A percentile compares a stretch with the other conserved stretches of the same genome.
phyloP scores from a whole-genome alignment of 768 basidiomycete species.

The Trametes coccinea region DNA sequence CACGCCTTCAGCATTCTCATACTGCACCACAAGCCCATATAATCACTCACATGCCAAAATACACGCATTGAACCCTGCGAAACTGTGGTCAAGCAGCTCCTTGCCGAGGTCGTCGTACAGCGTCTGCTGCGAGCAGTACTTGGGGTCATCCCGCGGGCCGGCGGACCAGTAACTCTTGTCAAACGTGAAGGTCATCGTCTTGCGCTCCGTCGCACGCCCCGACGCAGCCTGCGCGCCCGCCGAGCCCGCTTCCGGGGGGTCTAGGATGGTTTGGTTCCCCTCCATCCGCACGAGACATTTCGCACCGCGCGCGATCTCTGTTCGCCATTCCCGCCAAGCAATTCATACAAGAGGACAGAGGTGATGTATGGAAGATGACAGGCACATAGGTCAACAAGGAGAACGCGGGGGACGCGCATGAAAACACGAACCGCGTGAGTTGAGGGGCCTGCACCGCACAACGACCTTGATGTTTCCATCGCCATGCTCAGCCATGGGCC shows the following conservation, averaged over 20 bases:
- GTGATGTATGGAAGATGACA: too few relatives aligned
- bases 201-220: conserved; percentile 88
- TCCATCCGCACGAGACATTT: conserved; percentile 94
- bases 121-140: conserved; percentile 93
- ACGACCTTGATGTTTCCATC: conserved; percentile 93
- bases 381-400: background rate
- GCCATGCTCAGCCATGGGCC: conserved; percentile 68
- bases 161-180: conserved; percentile 99
- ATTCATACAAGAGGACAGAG: background rate
- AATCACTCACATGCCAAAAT: conserved; percentile 91
- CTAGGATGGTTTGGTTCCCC: conserved; percentile 89
- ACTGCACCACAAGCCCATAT: background rate
- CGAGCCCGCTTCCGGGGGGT: conserved; percentile 82
- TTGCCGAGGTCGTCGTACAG: conserved; percentile 92
- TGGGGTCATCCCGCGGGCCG: conserved; percentile 82
- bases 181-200: conserved; percentile 88
- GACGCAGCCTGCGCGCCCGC: conserved; percentile 50
- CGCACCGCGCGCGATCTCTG: conserved; percentile 92
- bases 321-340: background rate
- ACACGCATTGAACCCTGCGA: conserved; percentile 96
- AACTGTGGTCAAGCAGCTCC: conserved; percentile 93
- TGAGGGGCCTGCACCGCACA: conserved; percentile 95
- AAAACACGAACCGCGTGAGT: conserved; percentile 74
- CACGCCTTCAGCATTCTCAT: conserved; percentile 12
- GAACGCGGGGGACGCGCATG: conserved; percentile 1